These are phyloP conservation scores for Talaromyces sp. DNA, from an alignment of 2,329 filamentous ascomycete species.

Conservation along the genomic window DNA sequence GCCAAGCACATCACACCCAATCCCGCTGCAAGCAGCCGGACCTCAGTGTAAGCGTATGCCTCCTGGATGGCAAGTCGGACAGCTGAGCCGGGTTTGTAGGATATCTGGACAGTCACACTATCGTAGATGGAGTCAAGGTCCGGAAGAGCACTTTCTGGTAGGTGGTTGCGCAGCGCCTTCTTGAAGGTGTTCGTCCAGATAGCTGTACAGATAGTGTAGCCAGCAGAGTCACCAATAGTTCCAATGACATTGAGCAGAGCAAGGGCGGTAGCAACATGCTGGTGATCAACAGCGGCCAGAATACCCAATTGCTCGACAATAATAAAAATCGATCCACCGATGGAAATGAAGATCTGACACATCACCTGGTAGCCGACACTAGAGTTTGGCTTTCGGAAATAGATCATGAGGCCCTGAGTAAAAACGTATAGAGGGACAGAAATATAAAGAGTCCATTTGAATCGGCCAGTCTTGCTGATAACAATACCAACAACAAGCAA, in stretches of 20 bases:
- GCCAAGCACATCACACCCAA: no score
- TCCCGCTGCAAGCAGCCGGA: no score
- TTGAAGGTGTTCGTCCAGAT: constrained; percentile 65
- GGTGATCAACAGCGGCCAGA: constrained; percentile 58
- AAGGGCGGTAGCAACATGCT: constrained; percentile 59
- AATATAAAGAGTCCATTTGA: constrained; percentile 58
- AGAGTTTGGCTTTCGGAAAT: constrained; percentile 54
- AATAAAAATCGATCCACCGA: constrained; percentile 57
- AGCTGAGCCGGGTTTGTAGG: no score
- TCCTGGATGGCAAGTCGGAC: no score
- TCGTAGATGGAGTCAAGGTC: constrained; percentile 51
- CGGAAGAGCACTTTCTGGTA: constrained; percentile 40
- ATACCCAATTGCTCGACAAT: constrained; percentile 59
- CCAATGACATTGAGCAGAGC: constrained; percentile 60
- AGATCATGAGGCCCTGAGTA: constrained; percentile 59
- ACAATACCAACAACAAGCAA: constrained; percentile 57
- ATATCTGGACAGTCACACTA: constrained; percentile 52
- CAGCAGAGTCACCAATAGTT: constrained; percentile 58
- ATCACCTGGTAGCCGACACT: constrained; percentile 60
- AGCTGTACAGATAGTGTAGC: constrained; percentile 58
- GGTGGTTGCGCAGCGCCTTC: constrained; percentile 46
- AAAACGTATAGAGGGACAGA: constrained; percentile 58
- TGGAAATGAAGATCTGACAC: constrained; percentile 62
- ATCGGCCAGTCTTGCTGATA: constrained; percentile 54
- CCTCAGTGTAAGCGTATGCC: no score